Evolutionary conservation across 23 red algal genomes (phyloP).

Genomic region (Cyanidium caldarium): DNA sequence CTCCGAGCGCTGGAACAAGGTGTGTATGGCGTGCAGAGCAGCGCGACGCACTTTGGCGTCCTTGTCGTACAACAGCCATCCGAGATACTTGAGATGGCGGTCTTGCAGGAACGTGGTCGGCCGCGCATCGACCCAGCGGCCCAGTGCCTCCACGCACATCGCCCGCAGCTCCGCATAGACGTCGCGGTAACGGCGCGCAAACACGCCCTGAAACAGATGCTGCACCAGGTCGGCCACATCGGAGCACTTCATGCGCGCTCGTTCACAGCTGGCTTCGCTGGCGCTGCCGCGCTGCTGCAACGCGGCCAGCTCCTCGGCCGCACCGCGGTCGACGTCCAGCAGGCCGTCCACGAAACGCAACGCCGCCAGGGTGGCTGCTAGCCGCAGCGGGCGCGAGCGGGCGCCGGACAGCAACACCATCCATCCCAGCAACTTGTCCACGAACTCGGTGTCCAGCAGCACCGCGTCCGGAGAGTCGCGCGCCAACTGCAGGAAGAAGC

Average conservation of each 20-base stretch:
- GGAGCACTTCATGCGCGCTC: conserved; percentile 8
- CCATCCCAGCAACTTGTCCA: conserved; percentile 50
- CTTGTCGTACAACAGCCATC: conserved; percentile 78
- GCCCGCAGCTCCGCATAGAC: conserved; percentile 34
- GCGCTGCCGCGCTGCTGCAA: conserved; percentile 21
- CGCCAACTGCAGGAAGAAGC: conserved; percentile 15
- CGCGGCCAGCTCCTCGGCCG: conserved; percentile 17
- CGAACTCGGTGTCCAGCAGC: conserved; percentile 38
- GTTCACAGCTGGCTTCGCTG: neutral
- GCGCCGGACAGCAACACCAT: conserved; percentile 20
- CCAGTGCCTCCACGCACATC: conserved; percentile 29
- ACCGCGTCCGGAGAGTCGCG: conserved; percentile 23
- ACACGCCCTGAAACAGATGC: conserved; percentile 37
- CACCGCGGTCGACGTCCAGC: conserved; percentile 10
- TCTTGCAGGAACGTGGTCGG: conserved; percentile 68
- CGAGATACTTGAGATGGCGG: conserved; percentile 63
- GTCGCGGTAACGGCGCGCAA: conserved; percentile 58
- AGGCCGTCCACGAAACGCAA: conserved; percentile 38
- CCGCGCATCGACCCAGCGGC: conserved; percentile 40
- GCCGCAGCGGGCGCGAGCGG: conserved; percentile 16
- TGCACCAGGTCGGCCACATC: conserved; percentile 37
- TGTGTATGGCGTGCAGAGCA: conserved; percentile 19
- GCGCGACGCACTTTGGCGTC: conserved; percentile 37
- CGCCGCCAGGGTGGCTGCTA: conserved; percentile 33
- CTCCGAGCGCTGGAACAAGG: conserved; percentile 24